These are phyloP conservation scores for Colletotrichum scovillei DNA, from an alignment of 2,329 filamentous ascomycete genomes.

Conservation along the genomic window DNA sequence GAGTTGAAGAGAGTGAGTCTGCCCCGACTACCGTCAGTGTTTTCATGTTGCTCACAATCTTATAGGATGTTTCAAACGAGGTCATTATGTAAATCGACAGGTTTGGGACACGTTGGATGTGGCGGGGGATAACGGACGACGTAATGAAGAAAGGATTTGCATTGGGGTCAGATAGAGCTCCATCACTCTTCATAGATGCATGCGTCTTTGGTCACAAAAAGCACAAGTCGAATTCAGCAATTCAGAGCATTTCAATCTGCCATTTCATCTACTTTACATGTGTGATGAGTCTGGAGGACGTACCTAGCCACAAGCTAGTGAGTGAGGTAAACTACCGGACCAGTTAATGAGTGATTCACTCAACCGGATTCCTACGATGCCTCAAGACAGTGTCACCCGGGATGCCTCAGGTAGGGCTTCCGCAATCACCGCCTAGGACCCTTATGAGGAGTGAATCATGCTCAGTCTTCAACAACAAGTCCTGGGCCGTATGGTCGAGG, in stretches of 20 bases:
- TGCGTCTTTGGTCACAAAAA: conserved; percentile 36
- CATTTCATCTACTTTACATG: neutral
- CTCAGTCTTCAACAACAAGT: neutral
- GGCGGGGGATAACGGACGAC: conserved; percentile 10
- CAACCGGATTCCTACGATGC: no score
- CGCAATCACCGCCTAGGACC: no score
- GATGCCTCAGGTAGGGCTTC: no score
- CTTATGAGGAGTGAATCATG: no score
- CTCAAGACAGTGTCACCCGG: no score
- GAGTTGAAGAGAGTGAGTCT: conserved; percentile 90
- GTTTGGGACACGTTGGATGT: neutral
- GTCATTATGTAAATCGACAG: conserved; percentile 83
- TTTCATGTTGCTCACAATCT: conserved; percentile 41
- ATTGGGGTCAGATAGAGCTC: conserved; percentile 30
- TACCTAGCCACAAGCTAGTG: no score
- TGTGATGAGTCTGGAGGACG: neutral
- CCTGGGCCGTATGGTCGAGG: neutral
- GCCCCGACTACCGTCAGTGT: neutral
- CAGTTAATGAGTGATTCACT: no score
- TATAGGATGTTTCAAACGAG: conserved; percentile 84
- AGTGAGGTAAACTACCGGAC: no score
- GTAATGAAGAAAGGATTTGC: conserved; percentile 30
- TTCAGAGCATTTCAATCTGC: conserved; percentile 6
- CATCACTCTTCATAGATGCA: conserved; percentile 32
- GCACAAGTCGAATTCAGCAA: conserved; percentile 33